Conservation (phyloP, 2,329 filamentous ascomycete genomes). For the Fusarium brachygibbosum region DNA sequence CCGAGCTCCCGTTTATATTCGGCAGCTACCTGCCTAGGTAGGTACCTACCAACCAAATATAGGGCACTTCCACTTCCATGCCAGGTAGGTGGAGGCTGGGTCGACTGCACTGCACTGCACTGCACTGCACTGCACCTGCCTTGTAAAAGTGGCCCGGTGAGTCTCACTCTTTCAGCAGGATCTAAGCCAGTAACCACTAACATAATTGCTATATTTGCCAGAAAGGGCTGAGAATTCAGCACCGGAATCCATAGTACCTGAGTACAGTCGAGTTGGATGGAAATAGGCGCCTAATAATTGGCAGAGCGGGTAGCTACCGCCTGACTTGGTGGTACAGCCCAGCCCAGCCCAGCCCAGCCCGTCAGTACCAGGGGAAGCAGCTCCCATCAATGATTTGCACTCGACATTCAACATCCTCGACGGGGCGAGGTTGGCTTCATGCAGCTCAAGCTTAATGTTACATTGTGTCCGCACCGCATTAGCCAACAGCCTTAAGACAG, state of each 20-base stretch:
- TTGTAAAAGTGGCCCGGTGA: background rate
- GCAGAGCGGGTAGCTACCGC: slow-evolving; percentile 2
- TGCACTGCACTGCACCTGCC: background rate
- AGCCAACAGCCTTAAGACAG: background rate
- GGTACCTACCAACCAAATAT: background rate
- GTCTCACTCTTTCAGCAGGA: background rate
- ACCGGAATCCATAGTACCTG: too few species aligned
- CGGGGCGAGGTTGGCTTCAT: slow-evolving; percentile 14
- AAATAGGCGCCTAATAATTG: background rate
- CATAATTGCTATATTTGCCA: slow-evolving; percentile 45
- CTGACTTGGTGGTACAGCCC: slow-evolving; percentile 9
- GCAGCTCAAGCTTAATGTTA: slow-evolving; percentile 21
- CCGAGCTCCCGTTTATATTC: slow-evolving; percentile 13
- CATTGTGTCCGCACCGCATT: slow-evolving; percentile 15
- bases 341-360: slow-evolving; percentile 5
- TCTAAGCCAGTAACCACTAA: background rate
- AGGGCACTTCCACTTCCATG: too few species aligned
- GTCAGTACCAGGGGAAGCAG: slow-evolving; percentile 6
- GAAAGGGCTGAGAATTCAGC: slow-evolving; percentile 5
- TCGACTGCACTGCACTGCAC: background rate
- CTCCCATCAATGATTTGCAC: slow-evolving; percentile 15
- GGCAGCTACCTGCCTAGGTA: background rate
- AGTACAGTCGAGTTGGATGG: background rate
- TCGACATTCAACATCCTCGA: background rate
- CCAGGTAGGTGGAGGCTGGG: too few species aligned